A percentile compares a stretch with the other conserved stretches of the same genome.
Conservation (phyloP, 768 basidiomycete genomes). For the Lentinula aciculospora region DNA sequence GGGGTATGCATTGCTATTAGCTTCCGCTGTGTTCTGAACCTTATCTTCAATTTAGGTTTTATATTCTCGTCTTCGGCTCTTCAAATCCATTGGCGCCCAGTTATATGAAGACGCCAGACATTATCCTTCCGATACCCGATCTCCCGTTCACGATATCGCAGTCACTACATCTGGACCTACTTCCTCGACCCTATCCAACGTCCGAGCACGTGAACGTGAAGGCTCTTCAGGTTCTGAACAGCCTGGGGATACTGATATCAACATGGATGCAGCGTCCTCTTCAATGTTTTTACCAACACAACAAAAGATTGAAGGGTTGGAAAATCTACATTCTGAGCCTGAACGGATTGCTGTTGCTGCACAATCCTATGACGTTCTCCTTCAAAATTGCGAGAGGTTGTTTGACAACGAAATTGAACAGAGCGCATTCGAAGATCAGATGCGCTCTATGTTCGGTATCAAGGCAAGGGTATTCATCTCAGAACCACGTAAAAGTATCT, state of each 20-base stretch:
- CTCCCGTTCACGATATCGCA: constrained; percentile 10
- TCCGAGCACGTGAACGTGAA: not conserved
- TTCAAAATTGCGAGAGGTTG: constrained; percentile 83
- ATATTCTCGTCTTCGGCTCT: constrained; percentile 73
- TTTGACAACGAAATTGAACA: constrained; percentile 94
- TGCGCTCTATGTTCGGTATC: constrained; percentile 83
- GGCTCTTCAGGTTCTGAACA: not conserved
- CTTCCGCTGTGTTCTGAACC: constrained; percentile 1
- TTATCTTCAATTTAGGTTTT: constrained; percentile 48
- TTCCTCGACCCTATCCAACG: not conserved
- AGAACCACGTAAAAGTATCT: not conserved
- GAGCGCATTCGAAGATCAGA: constrained; percentile 82
- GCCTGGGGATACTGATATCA: not conserved
- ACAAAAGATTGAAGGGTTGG: constrained; percentile 12
- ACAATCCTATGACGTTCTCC: constrained; percentile 76
- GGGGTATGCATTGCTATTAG: constrained; percentile 52
- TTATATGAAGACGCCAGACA: constrained; percentile 26
- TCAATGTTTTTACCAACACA: constrained; percentile 9
- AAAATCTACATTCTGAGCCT: constrained; percentile 1
- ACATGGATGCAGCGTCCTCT: not conserved
- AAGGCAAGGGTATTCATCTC: constrained; percentile 41
- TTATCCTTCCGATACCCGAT: constrained; percentile 19
- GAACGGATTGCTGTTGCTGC: constrained; percentile 41
- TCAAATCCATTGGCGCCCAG: constrained; percentile 57
- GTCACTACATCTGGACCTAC: not conserved